A percentile compares a stretch with the other conserved stretches of the same genome.
These are phyloP conservation scores for Mycena maculata DNA, from an alignment of 768 basidiomycete genomes.

Conservation along the genomic window DNA sequence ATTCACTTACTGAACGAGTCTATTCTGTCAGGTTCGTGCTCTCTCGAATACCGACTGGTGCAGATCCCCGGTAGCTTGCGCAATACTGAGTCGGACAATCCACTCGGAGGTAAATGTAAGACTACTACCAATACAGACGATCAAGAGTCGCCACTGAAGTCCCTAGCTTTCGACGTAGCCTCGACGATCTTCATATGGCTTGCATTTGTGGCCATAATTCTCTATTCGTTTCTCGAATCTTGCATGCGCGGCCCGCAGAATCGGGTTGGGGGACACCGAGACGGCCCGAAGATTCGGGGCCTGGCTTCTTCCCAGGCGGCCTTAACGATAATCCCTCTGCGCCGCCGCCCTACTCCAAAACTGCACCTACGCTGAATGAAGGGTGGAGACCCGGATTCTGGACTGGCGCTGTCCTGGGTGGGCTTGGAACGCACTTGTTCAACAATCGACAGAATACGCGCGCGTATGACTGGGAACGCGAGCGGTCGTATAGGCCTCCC, in stretches of 20 bases:
- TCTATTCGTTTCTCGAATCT: constrained; percentile 69
- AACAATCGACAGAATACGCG: constrained; percentile 49
- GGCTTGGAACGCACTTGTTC: constrained; percentile 69
- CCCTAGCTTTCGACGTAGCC: constrained; percentile 59
- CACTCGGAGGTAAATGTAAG: constrained; percentile 30
- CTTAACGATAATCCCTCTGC: constrained; percentile 56
- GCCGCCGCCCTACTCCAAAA: constrained; percentile 70
- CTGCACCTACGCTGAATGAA: constrained; percentile 37
- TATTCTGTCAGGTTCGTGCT: constrained; percentile 78
- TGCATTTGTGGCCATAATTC: constrained; percentile 59
- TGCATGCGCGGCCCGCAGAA: constrained; percentile 55
- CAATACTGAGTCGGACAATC: constrained; percentile 45
- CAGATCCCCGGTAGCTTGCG: constrained; percentile 67
- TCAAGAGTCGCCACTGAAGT: background rate
- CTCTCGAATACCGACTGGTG: constrained; percentile 84
- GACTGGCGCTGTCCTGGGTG: constrained; percentile 84
- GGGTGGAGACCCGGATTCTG: constrained; percentile 77
- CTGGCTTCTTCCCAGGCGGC: constrained; percentile 64
- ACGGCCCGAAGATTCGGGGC: constrained; percentile 52
- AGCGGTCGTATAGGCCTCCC: constrained; percentile 40
- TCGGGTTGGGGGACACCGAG: constrained; percentile 42
- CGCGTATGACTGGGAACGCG: constrained; percentile 71
- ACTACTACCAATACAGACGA: background rate
- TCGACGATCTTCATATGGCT: constrained; percentile 72
- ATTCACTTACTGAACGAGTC: too few species aligned